Percentiles rank a stretch among this genome's conserved stretches.
phyloP scores from a whole-genome alignment of 164 flowering plant genomes.

The Cinnamomum micranthum region DNA sequence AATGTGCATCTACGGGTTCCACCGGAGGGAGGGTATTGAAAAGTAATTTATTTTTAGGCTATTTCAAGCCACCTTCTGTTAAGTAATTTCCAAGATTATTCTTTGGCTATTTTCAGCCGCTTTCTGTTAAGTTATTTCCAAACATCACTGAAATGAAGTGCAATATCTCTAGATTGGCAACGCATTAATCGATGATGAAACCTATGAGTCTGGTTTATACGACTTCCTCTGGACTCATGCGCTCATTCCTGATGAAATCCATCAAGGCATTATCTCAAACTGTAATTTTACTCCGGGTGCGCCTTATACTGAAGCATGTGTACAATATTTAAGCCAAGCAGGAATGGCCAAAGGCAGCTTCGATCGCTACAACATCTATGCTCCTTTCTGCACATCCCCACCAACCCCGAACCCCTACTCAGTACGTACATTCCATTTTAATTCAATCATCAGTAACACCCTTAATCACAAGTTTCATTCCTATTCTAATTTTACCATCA shows the following conservation, averaged over 20 bases:
- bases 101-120: not conserved
- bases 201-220: constrained; percentile 40
- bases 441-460: not conserved
- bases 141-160: not conserved
- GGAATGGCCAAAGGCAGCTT: constrained; percentile 29
- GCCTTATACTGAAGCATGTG: not conserved
- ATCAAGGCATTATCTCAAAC: constrained; percentile 21
- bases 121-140: not conserved
- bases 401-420: not conserved
- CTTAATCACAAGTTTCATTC: not conserved
- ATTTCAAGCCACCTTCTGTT: not conserved
- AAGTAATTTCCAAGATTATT: not conserved
- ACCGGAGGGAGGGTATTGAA: not conserved
- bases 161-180: constrained; percentile 47
- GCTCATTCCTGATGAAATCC: constrained; percentile 47
- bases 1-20: no score
- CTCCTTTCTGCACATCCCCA: constrained; percentile 34
- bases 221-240: constrained; percentile 73
- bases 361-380: constrained; percentile 56
- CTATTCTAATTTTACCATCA: not conserved
- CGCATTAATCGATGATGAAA: constrained; percentile 30
- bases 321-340: constrained; percentile 15
- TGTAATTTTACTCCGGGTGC: constrained; percentile 37
- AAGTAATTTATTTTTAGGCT: no score
- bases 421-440: not conserved